phyloP scores from a whole-genome alignment of 306 rosid genomes.

The Cucumis cinereus region DNA sequence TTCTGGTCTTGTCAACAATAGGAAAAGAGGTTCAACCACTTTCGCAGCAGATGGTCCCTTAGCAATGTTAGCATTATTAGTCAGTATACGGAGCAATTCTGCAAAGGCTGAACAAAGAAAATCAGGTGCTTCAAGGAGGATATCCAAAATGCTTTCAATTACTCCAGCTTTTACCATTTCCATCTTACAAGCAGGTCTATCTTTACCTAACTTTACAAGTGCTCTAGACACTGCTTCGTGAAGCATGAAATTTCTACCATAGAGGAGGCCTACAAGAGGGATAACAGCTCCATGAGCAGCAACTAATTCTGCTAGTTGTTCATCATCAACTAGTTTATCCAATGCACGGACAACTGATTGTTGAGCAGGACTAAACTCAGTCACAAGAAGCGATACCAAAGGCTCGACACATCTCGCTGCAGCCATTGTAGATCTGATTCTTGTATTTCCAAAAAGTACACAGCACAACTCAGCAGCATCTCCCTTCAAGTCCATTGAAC shows the following conservation, averaged over 20 bases:
- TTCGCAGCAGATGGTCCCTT: slow-evolving; percentile 86
- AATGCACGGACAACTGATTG: slow-evolving; percentile 82
- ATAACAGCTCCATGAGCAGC: slow-evolving; percentile 86
- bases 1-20: slow-evolving; percentile 68
- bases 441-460: slow-evolving; percentile 91
- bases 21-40: slow-evolving; percentile 84
- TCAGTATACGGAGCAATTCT: slow-evolving; percentile 88
- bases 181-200: slow-evolving; percentile 91
- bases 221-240: slow-evolving; percentile 93
- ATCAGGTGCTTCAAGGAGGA: slow-evolving; percentile 88
- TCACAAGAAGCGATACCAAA: slow-evolving; percentile 78
- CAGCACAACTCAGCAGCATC: slow-evolving; percentile 95
- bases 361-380: slow-evolving; percentile 80
- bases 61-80: slow-evolving; percentile 92
- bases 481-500: slow-evolving; percentile 86
- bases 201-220: slow-evolving; percentile 91
- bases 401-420: slow-evolving; percentile 96
- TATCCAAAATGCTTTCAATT: slow-evolving; percentile 71
- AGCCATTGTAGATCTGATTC: slow-evolving; percentile 90
- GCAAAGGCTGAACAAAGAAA: slow-evolving; percentile 77
- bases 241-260: slow-evolving; percentile 75
- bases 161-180: slow-evolving; percentile 99
- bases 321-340: slow-evolving; percentile 95
- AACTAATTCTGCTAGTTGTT: slow-evolving; percentile 93
- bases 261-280: slow-evolving; percentile 89